Conservation (phyloP, 2,329 filamentous ascomycete genomes). For the Trichoderma sp. region DNA sequence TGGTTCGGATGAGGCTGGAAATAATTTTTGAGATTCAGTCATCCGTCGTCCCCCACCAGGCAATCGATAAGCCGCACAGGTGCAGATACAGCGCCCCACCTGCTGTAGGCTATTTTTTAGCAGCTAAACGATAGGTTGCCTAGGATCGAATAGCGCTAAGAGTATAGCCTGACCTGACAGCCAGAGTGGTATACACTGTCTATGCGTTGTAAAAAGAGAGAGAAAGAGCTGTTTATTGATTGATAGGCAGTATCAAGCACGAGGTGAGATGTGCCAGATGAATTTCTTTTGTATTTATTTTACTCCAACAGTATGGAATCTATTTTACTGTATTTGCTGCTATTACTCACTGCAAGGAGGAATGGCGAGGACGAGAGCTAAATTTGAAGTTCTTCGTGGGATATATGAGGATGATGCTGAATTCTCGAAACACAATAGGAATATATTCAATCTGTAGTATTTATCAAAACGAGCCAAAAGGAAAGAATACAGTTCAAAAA, state of each 20-base stretch:
- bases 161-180: background rate
- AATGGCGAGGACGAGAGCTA: background rate
- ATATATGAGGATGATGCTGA: too few relatives aligned
- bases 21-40: conserved; percentile 26
- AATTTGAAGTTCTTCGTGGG: too few relatives aligned
- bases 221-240: background rate
- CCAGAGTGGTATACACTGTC: too few relatives aligned
- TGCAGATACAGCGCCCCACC: conserved; percentile 15
- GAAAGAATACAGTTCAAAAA: too few relatives aligned
- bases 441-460: too few relatives aligned
- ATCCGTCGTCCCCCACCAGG: conserved; percentile 34
- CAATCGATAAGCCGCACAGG: conserved; percentile 27
- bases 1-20: conserved; percentile 2
- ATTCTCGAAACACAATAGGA: too few relatives aligned
- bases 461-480: too few relatives aligned
- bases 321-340: background rate
- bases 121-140: too few relatives aligned
- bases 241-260: background rate
- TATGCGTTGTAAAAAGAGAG: background rate
- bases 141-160: background rate
- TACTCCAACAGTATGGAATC: background rate
- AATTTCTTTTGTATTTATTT: background rate
- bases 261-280: background rate
- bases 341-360: background rate
- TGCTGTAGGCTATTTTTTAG: background rate